These are phyloP conservation scores for Syzygium jambos DNA, from an alignment of 345 rosid genomes.

Conservation along the genomic window DNA sequence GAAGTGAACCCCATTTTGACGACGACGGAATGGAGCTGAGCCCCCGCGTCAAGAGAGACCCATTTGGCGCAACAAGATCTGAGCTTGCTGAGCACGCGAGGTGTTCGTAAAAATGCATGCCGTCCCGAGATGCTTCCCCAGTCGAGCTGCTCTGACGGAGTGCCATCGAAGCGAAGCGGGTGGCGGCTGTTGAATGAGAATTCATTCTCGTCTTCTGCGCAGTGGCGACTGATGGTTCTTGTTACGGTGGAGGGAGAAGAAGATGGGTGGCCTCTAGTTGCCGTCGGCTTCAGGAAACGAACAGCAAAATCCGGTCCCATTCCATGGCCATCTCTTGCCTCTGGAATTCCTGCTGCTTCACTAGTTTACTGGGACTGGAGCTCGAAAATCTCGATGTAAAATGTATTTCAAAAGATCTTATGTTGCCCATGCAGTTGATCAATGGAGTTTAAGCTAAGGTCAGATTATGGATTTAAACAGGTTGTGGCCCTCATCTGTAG, in stretches of 20 bases:
- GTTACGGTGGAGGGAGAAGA: not conserved
- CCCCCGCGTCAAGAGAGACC: conserved; percentile 6
- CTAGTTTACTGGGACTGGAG: not conserved
- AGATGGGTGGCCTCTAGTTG: not conserved
- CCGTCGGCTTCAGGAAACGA: not conserved
- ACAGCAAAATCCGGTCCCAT: not conserved
- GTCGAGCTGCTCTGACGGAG: not conserved
- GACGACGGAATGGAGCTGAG: conserved; percentile 18
- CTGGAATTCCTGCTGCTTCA: not conserved
- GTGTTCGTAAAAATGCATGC: not conserved
- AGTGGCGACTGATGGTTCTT: not conserved
- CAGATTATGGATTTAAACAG: not conserved
- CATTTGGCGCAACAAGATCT: conserved; percentile 14
- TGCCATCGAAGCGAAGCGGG: not conserved
- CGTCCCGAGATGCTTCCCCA: not conserved
- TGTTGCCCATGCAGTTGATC: not conserved
- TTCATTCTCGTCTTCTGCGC: not conserved
- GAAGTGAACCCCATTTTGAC: conserved; percentile 20
- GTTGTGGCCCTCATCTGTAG: not conserved
- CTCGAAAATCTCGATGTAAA: not conserved
- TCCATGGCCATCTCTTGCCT: not conserved
- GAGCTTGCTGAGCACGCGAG: conserved; percentile 17
- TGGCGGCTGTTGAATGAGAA: not conserved
- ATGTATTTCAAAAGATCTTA: not conserved
- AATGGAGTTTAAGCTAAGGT: not conserved